phyloP scores from a whole-genome alignment of 1,139 yeast genomes.

The Arxiozyma slooffiae region DNA sequence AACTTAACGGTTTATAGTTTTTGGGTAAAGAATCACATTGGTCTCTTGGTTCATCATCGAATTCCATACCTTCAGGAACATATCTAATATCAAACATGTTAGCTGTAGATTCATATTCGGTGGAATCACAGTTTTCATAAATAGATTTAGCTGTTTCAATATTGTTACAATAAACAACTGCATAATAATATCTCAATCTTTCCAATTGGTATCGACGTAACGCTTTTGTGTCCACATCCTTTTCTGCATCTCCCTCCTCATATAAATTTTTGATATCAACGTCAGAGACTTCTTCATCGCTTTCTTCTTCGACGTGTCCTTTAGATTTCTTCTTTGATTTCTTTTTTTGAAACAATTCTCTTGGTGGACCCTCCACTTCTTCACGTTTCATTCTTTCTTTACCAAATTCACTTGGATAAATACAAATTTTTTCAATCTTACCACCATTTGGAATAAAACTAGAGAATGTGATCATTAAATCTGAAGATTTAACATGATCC shows the following conservation, averaged over 20 bases:
- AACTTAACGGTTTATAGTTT: slow-evolving; percentile 69
- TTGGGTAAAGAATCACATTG: slow-evolving; percentile 62
- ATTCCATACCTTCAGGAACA: slow-evolving; percentile 84
- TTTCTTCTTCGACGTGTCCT: slow-evolving; percentile 30
- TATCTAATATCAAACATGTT: slow-evolving; percentile 87
- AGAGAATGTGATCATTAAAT: slow-evolving; percentile 79
- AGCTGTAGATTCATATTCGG: slow-evolving; percentile 94
- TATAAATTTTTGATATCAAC: slow-evolving; percentile 54
- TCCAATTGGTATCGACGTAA: slow-evolving; percentile 76
- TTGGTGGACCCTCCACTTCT: slow-evolving; percentile 87
- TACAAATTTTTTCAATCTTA: slow-evolving; percentile 53
- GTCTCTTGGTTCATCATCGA: slow-evolving; percentile 70
- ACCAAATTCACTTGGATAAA: slow-evolving; percentile 92
- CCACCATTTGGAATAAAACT: slow-evolving; percentile 81
- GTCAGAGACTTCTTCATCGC: slow-evolving; percentile 46
- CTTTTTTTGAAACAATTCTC: slow-evolving; percentile 55
- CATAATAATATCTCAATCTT: slow-evolving; percentile 81
- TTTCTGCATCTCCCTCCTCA: slow-evolving; percentile 62
- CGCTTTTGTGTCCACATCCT: slow-evolving; percentile 59
- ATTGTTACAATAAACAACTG: slow-evolving; percentile 79
- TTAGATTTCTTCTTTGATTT: slow-evolving; percentile 32
- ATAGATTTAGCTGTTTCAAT: slow-evolving; percentile 63
- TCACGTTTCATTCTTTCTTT: slow-evolving; percentile 86
- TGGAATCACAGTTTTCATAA: slow-evolving; percentile 82
- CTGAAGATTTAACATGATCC: slow-evolving; percentile 84